Evolutionary conservation across 768 basidiomycete genomes (phyloP).

Genomic region (Lenzites betulinus): DNA sequence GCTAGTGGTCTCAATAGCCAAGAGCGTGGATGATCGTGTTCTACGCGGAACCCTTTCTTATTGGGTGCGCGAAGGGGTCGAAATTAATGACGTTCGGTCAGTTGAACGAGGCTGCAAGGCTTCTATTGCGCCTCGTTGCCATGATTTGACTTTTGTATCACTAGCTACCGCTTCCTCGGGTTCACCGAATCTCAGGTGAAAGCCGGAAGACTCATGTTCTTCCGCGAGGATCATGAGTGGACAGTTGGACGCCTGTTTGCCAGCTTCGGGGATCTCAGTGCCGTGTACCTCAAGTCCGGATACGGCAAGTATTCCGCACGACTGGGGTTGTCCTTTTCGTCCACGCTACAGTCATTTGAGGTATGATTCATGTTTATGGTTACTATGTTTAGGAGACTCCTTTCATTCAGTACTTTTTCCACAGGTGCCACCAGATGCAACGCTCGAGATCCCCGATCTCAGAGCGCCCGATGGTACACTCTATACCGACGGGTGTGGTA

Average conservation of each 20-base stretch:
- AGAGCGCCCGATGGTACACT: constrained; percentile 18
- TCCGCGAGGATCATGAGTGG: constrained; percentile 23
- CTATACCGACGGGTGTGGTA: constrained; percentile 24
- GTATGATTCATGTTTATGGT: not conserved
- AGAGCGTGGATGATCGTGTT: not conserved
- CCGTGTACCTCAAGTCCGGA: constrained; percentile 16
- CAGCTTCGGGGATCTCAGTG: constrained; percentile 15
- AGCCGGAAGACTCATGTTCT: constrained; percentile 23
- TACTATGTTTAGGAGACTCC: not conserved
- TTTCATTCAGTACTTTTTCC: not conserved
- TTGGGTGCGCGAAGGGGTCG: constrained; percentile 16
- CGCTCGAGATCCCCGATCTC: constrained; percentile 14
- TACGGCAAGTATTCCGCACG: constrained; percentile 25
- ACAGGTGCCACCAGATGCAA: constrained; percentile 1
- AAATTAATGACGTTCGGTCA: constrained; percentile 9
- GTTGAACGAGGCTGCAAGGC: not conserved
- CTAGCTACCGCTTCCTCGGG: constrained; percentile 23
- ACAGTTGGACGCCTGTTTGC: constrained; percentile 15
- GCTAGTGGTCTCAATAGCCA: constrained; percentile 10
- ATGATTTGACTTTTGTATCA: not conserved
- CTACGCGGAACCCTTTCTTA: not conserved
- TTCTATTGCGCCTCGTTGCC: not conserved
- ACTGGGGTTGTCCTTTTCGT: constrained; percentile 24
- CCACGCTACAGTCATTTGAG: constrained; percentile 21
- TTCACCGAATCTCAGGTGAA: constrained; percentile 23